Conservation (phyloP, 2,329 filamentous ascomycete species). For the Aaosphaeria arxii region DNA sequence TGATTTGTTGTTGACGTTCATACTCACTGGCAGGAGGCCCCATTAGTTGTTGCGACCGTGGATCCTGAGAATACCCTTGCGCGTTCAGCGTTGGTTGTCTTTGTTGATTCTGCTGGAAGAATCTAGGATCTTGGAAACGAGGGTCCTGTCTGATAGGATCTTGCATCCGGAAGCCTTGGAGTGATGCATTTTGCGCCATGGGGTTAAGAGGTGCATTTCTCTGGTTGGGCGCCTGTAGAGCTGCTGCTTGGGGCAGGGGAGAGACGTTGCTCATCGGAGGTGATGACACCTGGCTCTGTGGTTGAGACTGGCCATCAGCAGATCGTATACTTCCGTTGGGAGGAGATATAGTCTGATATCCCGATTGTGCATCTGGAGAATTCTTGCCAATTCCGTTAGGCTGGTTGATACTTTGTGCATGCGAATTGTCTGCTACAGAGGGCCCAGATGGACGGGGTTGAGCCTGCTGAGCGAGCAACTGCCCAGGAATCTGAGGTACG, state of each 20-base stretch:
- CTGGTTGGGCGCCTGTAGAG: conserved; percentile 5
- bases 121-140: not conserved
- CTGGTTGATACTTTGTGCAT: too few relatives aligned
- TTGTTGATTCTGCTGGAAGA: not conserved
- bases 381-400: too few relatives aligned
- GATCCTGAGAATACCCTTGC: not conserved
- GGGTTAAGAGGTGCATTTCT: conserved; percentile 1
- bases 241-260: conserved; percentile 8
- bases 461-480: conserved; percentile 1
- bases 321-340: conserved; percentile 4
- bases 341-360: conserved; percentile 1
- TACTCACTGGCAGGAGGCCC: conserved; percentile 4
- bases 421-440: too few relatives aligned
- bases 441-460: not conserved
- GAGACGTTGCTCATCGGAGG: conserved; percentile 9
- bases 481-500: conserved; percentile 5
- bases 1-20: conserved; percentile 29
- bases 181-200: not conserved
- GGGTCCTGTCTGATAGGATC: not conserved
- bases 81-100: not conserved
- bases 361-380: too few relatives aligned
- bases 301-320: conserved; percentile 3
- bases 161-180: conserved; percentile 6
- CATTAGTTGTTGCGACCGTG: not conserved
- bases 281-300: conserved; percentile 9